These are phyloP conservation scores for Chaetomiaceae sp. DNA, from an alignment of 2,329 filamentous ascomycete genomes.

Conservation along the genomic window DNA sequence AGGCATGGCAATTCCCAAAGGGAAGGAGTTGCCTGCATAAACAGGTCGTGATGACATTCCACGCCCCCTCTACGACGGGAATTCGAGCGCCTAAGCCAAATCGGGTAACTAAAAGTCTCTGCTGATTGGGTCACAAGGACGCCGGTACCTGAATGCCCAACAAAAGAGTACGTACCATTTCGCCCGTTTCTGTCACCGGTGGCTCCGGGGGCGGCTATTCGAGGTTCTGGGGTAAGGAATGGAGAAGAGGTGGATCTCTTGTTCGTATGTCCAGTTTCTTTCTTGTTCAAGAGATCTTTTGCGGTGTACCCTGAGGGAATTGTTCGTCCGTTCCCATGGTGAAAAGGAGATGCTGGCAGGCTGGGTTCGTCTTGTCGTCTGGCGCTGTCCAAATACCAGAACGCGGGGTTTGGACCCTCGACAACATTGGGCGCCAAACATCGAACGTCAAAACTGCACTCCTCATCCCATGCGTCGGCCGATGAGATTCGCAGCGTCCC, in stretches of 20 bases:
- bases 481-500: no score
- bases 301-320: constrained; percentile 4
- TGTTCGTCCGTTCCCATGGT: neutral
- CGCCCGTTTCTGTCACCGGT: constrained; percentile 6
- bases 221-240: constrained; percentile 23
- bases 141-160: constrained; percentile 26
- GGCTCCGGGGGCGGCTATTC: constrained; percentile 25
- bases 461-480: neutral
- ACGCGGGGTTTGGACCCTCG: no score
- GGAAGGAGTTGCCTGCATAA: constrained; percentile 21
- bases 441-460: neutral
- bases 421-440: neutral
- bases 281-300: neutral
- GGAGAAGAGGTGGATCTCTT: constrained; percentile 4
- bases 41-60: constrained; percentile 25
- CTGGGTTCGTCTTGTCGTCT: no score
- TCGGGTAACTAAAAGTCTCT: constrained; percentile 22
- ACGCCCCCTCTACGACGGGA: constrained; percentile 22
- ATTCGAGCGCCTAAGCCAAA: constrained; percentile 16
- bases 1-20: constrained; percentile 11
- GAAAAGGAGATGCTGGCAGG: neutral
- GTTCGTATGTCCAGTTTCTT: neutral
- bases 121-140: constrained; percentile 29
- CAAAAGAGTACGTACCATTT: constrained; percentile 15
- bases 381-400: no score